phyloP scores from a whole-genome alignment of 345 rosid species.

The Moringa oleifera region DNA sequence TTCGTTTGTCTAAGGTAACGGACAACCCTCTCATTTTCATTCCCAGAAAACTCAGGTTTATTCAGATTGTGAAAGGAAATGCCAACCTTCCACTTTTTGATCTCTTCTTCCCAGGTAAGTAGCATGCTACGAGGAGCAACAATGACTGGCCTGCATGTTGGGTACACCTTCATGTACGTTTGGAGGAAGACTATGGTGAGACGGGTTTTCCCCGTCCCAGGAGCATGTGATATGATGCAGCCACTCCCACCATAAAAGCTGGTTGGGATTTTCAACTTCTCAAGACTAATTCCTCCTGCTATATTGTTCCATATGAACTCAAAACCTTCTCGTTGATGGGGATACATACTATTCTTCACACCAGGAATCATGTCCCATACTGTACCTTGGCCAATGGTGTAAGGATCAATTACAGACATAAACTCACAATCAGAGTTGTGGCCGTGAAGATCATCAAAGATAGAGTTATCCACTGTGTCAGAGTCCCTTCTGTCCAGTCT shows the following conservation, averaged over 20 bases:
- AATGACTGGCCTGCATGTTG: constrained; percentile 55
- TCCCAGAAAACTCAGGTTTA: constrained; percentile 35
- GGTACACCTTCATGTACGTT: constrained; percentile 38
- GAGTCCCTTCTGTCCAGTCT: constrained; percentile 17
- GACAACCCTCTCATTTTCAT: constrained; percentile 30
- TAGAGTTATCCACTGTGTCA: constrained; percentile 8
- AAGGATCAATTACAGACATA: constrained; percentile 9
- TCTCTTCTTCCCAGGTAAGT: constrained; percentile 82
- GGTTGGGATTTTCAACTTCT: constrained; percentile 35
- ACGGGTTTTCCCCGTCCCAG: constrained; percentile 86
- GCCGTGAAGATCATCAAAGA: constrained; percentile 11
- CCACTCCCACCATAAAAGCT: constrained; percentile 34
- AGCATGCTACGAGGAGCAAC: constrained; percentile 73
- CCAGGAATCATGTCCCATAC: constrained; percentile 75
- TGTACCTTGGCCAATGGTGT: constrained; percentile 27
- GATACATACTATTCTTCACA: constrained; percentile 37
- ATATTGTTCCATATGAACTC: constrained; percentile 74
- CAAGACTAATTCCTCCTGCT: constrained; percentile 48
- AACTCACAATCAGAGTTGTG: constrained; percentile 8
- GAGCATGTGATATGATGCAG: constrained; percentile 81
- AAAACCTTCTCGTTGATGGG: constrained; percentile 72
- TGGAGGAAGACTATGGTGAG: constrained; percentile 61
- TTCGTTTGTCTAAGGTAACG: constrained; percentile 11
- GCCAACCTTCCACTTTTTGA: constrained; percentile 54
- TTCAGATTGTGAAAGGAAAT: constrained; percentile 59